phyloP scores from a whole-genome alignment of 495 filamentous ascomycete genomes.

The Tetracladium marchalianum region DNA sequence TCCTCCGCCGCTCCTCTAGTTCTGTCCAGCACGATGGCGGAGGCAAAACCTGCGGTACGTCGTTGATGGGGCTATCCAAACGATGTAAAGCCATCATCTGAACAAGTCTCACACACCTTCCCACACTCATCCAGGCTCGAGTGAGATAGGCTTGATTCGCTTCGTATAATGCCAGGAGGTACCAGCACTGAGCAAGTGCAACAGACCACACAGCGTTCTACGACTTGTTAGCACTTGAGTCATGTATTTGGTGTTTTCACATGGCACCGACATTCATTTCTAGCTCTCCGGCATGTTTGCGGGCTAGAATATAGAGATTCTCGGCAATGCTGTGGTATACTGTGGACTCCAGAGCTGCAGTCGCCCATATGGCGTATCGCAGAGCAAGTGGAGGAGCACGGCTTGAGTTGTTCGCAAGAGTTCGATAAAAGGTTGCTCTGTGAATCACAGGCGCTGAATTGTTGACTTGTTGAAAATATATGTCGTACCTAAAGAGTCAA shows the following conservation, averaged over 20 bases:
- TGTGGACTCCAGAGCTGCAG: constrained; percentile 71
- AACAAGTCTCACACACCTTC: constrained; percentile 58
- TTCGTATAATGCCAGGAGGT: constrained; percentile 69
- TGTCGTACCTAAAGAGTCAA: constrained; percentile 45
- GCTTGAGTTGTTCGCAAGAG: constrained; percentile 57
- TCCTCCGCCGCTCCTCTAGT: constrained; percentile 76
- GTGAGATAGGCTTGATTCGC: constrained; percentile 95
- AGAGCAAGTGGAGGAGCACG: constrained; percentile 58
- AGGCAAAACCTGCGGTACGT: constrained; percentile 54
- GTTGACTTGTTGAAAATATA: constrained; percentile 82
- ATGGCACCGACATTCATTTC: constrained; percentile 89
- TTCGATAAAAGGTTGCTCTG: constrained; percentile 52
- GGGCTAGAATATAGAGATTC: constrained; percentile 72
- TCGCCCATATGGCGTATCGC: constrained; percentile 84
- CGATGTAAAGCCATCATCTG: constrained; percentile 91
- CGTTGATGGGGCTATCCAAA: constrained; percentile 70
- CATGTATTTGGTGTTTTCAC: constrained; percentile 13
- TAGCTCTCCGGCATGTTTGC: constrained; percentile 78
- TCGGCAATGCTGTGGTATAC: constrained; percentile 64
- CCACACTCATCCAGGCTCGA: constrained; percentile 82
- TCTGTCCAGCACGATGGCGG: constrained; percentile 64
- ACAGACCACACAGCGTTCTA: constrained; percentile 46
- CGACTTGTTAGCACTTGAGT: constrained; percentile 41
- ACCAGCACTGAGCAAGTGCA: constrained; percentile 69
- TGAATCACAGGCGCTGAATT: constrained; percentile 77